Conservation (phyloP, 2,329 filamentous ascomycete species). For the Byssothecium circinans region DNA sequence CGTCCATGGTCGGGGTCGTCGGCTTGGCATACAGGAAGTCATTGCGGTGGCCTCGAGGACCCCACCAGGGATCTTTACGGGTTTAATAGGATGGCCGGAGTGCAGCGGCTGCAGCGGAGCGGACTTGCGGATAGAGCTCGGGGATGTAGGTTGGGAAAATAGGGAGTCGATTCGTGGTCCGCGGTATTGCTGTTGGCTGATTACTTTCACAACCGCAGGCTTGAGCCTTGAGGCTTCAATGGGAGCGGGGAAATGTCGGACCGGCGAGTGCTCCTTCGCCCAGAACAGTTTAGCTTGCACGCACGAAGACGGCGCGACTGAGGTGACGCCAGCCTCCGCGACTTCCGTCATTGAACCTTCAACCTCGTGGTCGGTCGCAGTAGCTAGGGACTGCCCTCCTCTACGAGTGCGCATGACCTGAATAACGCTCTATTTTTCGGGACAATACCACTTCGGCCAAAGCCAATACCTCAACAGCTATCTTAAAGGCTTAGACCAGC, state of each 20-base stretch:
- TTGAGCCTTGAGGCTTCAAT: neutral
- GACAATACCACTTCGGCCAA: too few relatives aligned
- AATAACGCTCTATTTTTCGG: too few relatives aligned
- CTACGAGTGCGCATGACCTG: too few relatives aligned
- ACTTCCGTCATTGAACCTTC: too few relatives aligned
- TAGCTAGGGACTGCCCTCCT: too few relatives aligned
- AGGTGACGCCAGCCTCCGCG: too few relatives aligned
- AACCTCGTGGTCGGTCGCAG: too few relatives aligned
- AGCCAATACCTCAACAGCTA: too few relatives aligned
- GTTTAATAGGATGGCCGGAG: constrained; percentile 14
- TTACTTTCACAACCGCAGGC: neutral
- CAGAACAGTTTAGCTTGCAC: neutral
- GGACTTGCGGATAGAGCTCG: neutral
- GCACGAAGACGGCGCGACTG: neutral
- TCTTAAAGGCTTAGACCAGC: too few relatives aligned
- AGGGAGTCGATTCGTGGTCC: neutral
- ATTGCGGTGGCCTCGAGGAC: constrained; percentile 55
- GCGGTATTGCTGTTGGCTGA: neutral
- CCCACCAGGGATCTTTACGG: constrained; percentile 45
- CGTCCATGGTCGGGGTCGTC: constrained; percentile 21
- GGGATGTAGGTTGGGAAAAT: neutral
- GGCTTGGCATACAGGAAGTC: constrained; percentile 57
- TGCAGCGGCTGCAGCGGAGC: neutral
- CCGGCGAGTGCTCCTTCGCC: neutral
- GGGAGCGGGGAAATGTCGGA: constrained; percentile 1